A percentile compares a stretch with the other conserved stretches of the same genome.
Conservation (phyloP, 2,329 filamentous ascomycete species). For the Ilyonectria mors-panacis region DNA sequence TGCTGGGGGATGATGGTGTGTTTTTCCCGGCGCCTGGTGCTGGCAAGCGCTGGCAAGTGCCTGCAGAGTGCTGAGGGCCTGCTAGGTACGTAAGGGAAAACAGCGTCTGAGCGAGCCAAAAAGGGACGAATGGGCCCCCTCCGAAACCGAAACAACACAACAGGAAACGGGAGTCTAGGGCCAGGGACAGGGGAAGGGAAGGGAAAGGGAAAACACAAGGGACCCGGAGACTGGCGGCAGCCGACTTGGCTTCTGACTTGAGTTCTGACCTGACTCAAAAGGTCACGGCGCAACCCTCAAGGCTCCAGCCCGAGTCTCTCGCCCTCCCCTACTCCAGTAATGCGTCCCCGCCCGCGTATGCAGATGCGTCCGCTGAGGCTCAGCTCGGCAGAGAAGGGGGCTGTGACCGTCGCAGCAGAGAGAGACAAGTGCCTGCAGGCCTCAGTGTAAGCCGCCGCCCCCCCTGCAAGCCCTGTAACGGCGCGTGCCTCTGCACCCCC, state of each 20-base stretch:
- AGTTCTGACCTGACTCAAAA: too few relatives aligned
- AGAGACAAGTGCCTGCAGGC: not conserved
- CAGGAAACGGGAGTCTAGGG: slow-evolving; percentile 9
- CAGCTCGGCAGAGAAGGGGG: slow-evolving; percentile 6
- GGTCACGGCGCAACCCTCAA: not conserved
- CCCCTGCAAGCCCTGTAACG: slow-evolving; percentile 8
- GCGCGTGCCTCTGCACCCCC: not conserved
- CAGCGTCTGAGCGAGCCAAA: slow-evolving; percentile 8
- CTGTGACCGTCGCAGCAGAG: not conserved
- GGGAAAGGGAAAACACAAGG: not conserved
- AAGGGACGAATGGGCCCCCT: slow-evolving; percentile 9
- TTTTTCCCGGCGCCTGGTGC: not conserved
- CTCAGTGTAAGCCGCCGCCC: slow-evolving; percentile 4
- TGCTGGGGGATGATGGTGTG: slow-evolving; percentile 4
- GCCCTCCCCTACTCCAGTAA: not conserved
- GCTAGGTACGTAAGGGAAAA: too few relatives aligned
- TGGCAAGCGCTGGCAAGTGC: too few relatives aligned
- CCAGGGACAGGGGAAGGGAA: not conserved
- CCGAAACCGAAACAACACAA: slow-evolving; percentile 24
- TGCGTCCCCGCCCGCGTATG: not conserved
- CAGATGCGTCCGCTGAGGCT: slow-evolving; percentile 9
- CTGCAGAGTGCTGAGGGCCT: too few relatives aligned
- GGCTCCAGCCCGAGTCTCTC: slow-evolving; percentile 5
- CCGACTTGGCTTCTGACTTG: too few relatives aligned
- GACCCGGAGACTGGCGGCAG: too few relatives aligned